Conservation (phyloP, 371 early-diverging fungal genomes). For the Mucor ambiguus region DNA sequence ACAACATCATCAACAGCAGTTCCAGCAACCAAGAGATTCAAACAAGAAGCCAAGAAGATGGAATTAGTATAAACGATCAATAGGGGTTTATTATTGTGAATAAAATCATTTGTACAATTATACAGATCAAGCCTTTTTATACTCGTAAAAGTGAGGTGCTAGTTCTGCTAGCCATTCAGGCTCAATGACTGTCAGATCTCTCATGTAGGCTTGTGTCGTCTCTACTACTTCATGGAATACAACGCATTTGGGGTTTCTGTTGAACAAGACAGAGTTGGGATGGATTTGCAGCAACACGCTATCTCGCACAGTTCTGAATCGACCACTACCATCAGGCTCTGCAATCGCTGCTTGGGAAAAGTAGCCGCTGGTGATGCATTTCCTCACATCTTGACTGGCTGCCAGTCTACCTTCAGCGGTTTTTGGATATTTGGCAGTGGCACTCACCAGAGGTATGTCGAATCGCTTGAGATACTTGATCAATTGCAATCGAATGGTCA, state of each 20-base stretch:
- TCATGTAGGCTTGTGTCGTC: slow-evolving; percentile 75
- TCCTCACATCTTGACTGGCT: slow-evolving; percentile 57
- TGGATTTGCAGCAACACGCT: slow-evolving; percentile 66
- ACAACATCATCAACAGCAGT: slow-evolving; percentile 14
- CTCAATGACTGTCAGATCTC: slow-evolving; percentile 73
- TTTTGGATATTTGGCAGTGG: slow-evolving; percentile 35
- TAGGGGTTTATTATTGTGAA: background rate
- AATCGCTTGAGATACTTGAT: slow-evolving; percentile 65
- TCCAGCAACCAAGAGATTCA: slow-evolving; percentile 7
- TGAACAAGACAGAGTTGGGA: slow-evolving; percentile 77
- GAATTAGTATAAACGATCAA: slow-evolving; percentile 6
- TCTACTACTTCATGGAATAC: slow-evolving; percentile 82
- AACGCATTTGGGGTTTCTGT: slow-evolving; percentile 76
- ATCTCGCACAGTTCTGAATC: slow-evolving; percentile 67
- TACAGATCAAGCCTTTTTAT: slow-evolving; percentile 22
- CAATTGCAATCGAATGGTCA: slow-evolving; percentile 72
- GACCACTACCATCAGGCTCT: slow-evolving; percentile 62
- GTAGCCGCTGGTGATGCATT: slow-evolving; percentile 76
- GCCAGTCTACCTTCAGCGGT: slow-evolving; percentile 32
- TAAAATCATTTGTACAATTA: slow-evolving; percentile 6
- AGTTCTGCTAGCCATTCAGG: slow-evolving; percentile 73
- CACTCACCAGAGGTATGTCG: slow-evolving; percentile 49
- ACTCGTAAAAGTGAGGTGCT: slow-evolving; percentile 65
- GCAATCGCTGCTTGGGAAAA: slow-evolving; percentile 77
- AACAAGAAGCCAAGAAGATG: slow-evolving; percentile 25